Evolutionary conservation across 108 stramenopile species (phyloP), one percentile per base, ranked within the genome.

Genomic region (Cyclotella cryptica): DNA sequence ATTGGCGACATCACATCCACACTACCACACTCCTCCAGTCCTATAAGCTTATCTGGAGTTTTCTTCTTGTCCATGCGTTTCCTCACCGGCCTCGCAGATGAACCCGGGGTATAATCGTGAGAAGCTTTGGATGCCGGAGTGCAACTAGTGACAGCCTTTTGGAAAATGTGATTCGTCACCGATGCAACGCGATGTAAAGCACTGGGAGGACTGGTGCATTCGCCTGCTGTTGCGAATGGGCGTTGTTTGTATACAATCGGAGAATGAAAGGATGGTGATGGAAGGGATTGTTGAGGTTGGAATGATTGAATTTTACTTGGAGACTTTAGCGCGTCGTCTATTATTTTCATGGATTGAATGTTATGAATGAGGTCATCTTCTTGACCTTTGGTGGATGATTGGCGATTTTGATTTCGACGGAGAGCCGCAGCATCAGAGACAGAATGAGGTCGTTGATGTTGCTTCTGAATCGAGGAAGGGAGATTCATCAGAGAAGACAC

Each of bases 11-110:
- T 35, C 27, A 3, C 30, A 26, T 43, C 27, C 4, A 63, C 35
- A n/a, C 44, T 39, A 44, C 45, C 65, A 13, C 30, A 11, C 43
- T 27, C 45, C 18, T 21, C 21, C 42, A 46, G 1, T 46, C 52
- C 68, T 6, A n/a, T 39, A 29, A 71, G 13, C 19, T 71, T 71
- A 22, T 29, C 53, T 1, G 70, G 70, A 55, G 70, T 71, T 39
- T 58, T 71, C 42, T 71, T 71, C 22, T 58, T 41, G 42, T 71
- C 70, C 55, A 71, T 13, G 0, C 70, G 70, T 59, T 71, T 71
- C 41, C 18, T 22, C 21, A 28, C 51, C 2, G 41, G 61, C n/a
- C 8, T 55, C 21, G 22, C 22, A 30, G 60, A 62, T 39, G 44
- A 46, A 3, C 45, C 26, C 17, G 65, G 65, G 11, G 65, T 66